phyloP scores from a whole-genome alignment of 371 early-diverging fungal genomes.

The Umbelopsis sp. region DNA sequence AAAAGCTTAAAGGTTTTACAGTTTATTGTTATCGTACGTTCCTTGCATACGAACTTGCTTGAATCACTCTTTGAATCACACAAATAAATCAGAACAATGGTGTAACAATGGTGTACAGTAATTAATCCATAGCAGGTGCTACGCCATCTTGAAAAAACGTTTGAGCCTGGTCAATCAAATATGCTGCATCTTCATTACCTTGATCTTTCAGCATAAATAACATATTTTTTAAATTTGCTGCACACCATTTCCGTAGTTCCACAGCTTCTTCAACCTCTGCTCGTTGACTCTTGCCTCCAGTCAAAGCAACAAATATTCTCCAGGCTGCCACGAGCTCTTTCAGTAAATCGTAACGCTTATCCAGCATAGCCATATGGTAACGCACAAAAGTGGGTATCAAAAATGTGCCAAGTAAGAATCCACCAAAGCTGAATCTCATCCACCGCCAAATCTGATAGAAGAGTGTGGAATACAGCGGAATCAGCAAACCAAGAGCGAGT shows the following conservation, averaged over 20 bases:
- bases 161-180: conserved; percentile 31
- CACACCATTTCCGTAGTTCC: conserved; percentile 43
- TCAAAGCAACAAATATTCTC: conserved; percentile 51
- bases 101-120: not conserved
- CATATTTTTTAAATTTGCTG: conserved; percentile 26
- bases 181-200: conserved; percentile 36
- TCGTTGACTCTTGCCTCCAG: conserved; percentile 32
- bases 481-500: conserved; percentile 34
- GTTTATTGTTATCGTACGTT: too few relatives aligned
- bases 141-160: not conserved
- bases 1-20: not conserved
- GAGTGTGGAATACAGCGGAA: conserved; percentile 43
- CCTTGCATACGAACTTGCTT: too few relatives aligned
- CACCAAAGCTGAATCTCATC: conserved; percentile 34
- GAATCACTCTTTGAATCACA: too few relatives aligned
- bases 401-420: conserved; percentile 30
- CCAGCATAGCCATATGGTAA: conserved; percentile 55
- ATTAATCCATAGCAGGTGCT: not conserved
- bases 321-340: conserved; percentile 51
- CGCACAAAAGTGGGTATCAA: conserved; percentile 50
- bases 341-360: conserved; percentile 52
- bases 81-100: too few relatives aligned
- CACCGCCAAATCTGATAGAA: conserved; percentile 40
- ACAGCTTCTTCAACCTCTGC: conserved; percentile 45
- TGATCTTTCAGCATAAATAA: conserved; percentile 27